These are phyloP conservation scores for Russula earlei DNA, from an alignment of 768 basidiomycete species.

Conservation along the genomic window DNA sequence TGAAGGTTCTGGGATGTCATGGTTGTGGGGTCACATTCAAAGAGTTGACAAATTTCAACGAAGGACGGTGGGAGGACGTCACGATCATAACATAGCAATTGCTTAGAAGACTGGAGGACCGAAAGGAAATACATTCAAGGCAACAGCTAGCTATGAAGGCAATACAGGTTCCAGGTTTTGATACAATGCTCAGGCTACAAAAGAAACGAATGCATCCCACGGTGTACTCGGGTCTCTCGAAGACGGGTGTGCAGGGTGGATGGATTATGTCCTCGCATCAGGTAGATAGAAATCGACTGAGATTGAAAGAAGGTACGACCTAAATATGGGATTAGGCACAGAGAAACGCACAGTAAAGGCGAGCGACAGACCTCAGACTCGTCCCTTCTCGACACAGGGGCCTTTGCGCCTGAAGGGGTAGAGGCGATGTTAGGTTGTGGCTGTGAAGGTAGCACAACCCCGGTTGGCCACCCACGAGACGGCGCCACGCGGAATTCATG, in stretches of 20 bases:
- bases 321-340: not conserved
- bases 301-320: constrained; percentile 9
- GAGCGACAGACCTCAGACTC: constrained; percentile 9
- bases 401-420: not conserved
- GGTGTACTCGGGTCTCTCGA: not conserved
- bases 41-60: constrained; percentile 41
- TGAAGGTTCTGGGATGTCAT: constrained; percentile 49
- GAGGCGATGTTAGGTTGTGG: not conserved
- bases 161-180: not conserved
- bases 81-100: constrained; percentile 32
- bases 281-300: constrained; percentile 8
- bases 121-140: not conserved
- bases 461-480: constrained; percentile 29
- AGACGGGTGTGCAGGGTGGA: constrained; percentile 1
- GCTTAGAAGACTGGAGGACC: not conserved
- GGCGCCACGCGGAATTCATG: constrained; percentile 37
- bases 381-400: not conserved
- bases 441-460: constrained; percentile 37
- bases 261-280: not conserved
- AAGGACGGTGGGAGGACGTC: constrained; percentile 59
- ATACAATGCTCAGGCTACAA: constrained; percentile 18
- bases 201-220: constrained; percentile 2
- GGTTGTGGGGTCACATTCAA: constrained; percentile 38
- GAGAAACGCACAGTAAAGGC: not conserved
- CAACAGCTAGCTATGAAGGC: not conserved